A percentile compares a stretch with the other conserved stretches of the same genome.
Conservation (phyloP, 768 basidiomycete genomes). For the Lepiota venenata region DNA sequence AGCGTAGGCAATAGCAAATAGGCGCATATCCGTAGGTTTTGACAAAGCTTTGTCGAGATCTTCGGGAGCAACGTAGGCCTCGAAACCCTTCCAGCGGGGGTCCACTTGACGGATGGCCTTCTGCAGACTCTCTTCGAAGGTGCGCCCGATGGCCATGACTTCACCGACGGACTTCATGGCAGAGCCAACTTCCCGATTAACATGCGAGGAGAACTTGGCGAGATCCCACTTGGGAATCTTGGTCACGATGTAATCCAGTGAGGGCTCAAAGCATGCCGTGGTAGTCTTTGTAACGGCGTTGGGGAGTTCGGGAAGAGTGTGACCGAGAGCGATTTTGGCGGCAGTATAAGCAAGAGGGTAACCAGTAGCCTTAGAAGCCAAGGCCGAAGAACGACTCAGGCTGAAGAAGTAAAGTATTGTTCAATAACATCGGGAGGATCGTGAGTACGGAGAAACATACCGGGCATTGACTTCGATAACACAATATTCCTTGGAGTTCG, state of each 20-base stretch:
- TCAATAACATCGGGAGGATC: not conserved
- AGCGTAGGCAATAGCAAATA: conserved; percentile 97
- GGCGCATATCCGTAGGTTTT: conserved; percentile 89
- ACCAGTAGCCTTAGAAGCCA: conserved; percentile 98
- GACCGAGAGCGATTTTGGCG: conserved; percentile 96
- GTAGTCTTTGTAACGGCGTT: conserved; percentile 99
- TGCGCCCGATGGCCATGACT: conserved; percentile 99
- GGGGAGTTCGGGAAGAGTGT: conserved; percentile 95
- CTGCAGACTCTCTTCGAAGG: conserved; percentile 97
- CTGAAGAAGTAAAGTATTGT: conserved; percentile 31
- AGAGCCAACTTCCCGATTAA: conserved; percentile 92
- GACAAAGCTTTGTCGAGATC: conserved; percentile 78
- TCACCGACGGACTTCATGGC: conserved; percentile 99
- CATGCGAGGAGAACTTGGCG: conserved; percentile 93
- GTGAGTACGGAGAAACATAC: conserved; percentile 32
- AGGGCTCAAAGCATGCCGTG: conserved; percentile 98
- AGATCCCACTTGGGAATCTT: conserved; percentile 99
- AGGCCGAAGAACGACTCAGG: conserved; percentile 85
- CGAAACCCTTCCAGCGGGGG: conserved; percentile 95
- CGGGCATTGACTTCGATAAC: conserved; percentile 98
- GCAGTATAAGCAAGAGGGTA: conserved; percentile 99
- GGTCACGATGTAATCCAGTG: conserved; percentile 97
- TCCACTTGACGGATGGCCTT: conserved; percentile 98
- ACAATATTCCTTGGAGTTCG: conserved; percentile 88
- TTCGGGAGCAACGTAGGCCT: conserved; percentile 87